A percentile compares a stretch with the other conserved stretches of the same genome.
phyloP scores from a whole-genome alignment of 306 rosid genomes.

The Acacia confusa region DNA sequence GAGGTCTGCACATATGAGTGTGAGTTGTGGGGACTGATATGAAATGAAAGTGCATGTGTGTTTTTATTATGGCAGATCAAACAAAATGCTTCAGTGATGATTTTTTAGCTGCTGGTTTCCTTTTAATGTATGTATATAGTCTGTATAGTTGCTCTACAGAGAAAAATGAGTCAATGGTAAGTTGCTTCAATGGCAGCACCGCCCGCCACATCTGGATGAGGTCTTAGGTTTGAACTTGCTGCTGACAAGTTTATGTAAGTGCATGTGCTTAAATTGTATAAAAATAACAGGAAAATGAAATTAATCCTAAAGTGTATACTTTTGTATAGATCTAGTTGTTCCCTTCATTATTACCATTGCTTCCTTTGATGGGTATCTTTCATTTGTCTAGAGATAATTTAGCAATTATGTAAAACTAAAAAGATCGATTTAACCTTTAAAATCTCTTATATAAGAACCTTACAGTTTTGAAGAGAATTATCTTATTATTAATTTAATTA shows the following conservation, averaged over 20 bases:
- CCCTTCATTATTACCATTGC: slow-evolving; percentile 10
- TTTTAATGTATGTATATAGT: slow-evolving; percentile 16
- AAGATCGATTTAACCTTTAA: neutral
- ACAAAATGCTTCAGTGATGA: neutral
- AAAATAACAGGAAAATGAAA: neutral
- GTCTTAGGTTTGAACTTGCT: too few species aligned
- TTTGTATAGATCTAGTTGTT: slow-evolving; percentile 13
- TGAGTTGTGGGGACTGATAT: slow-evolving; percentile 45
- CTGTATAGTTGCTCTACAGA: slow-evolving; percentile 13
- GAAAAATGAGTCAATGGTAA: neutral
- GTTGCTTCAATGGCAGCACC: too few species aligned
- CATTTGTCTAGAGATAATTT: neutral
- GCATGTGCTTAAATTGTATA: too few species aligned
- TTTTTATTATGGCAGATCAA: slow-evolving; percentile 19
- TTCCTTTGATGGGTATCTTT: neutral
- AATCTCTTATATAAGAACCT: neutral
- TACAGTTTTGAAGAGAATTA: neutral
- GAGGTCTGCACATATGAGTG: slow-evolving; percentile 52
- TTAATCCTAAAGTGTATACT: slow-evolving; percentile 13
- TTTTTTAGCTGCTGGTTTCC: slow-evolving; percentile 13
- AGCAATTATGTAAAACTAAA: neutral
- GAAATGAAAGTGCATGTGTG: slow-evolving; percentile 6
- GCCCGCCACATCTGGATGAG: too few species aligned
- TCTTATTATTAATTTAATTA: neutral
- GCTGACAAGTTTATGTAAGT: too few species aligned